Percentiles rank a stretch among this genome's conserved stretches.
These are phyloP conservation scores for Smithsoniella earleae DNA, from an alignment of 163 green algal genomes.

Conservation along the genomic window DNA sequence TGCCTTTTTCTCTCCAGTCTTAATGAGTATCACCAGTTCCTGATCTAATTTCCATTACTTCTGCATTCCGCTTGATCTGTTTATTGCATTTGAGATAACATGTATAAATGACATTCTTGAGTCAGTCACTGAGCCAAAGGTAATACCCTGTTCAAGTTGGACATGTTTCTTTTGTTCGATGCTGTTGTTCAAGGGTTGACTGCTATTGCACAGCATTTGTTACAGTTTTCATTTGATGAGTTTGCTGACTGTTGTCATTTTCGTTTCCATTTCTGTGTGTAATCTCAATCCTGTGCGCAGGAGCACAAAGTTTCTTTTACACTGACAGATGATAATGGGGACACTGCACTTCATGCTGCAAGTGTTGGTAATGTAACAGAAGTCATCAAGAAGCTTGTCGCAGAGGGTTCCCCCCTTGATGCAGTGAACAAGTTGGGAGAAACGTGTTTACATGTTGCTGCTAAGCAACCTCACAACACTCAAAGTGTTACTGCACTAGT, in stretches of 20 bases:
- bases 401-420: not conserved
- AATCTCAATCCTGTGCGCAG: not conserved
- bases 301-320: not conserved
- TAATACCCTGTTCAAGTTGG: too few species aligned
- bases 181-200: not conserved
- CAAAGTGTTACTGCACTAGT: not conserved
- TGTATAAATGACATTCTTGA: not conserved
- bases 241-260: not conserved
- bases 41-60: not conserved
- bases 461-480: not conserved
- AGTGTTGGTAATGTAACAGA: not conserved
- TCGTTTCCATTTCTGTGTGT: not conserved
- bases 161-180: too few species aligned
- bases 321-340: not conserved
- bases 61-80: not conserved
- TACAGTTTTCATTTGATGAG: too few species aligned
- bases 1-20: too few species aligned
- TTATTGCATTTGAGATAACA: not conserved
- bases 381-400: conserved; percentile 9
- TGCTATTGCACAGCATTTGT: not conserved
- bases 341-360: not conserved
- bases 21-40: too few species aligned
- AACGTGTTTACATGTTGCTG: conserved; percentile 13
- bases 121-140: not conserved
- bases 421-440: not conserved